A percentile compares a stretch with the other conserved stretches of the same genome.
Conservation (phyloP, 768 basidiomycete species). For the Candolleomyces eurysporus region DNA sequence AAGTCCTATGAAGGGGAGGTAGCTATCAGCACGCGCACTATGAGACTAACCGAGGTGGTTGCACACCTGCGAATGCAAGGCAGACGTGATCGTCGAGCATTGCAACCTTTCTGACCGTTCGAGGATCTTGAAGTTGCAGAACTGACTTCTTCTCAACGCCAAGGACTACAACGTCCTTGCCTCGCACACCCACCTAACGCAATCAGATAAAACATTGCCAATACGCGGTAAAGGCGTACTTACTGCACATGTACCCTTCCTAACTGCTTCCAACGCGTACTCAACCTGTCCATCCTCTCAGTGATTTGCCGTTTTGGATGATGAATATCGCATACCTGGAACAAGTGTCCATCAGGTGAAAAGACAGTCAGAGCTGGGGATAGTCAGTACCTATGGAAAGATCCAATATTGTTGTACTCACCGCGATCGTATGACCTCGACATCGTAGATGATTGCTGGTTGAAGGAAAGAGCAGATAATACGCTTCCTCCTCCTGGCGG, state of each 20-base stretch:
- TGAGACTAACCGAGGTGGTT: not conserved
- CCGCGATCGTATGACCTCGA: constrained; percentile 98
- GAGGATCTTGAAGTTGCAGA: constrained; percentile 94
- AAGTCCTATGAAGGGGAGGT: constrained; percentile 55
- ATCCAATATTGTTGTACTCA: constrained; percentile 27
- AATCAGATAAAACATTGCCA: not conserved
- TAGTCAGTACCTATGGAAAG: not conserved
- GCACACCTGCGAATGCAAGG: constrained; percentile 92
- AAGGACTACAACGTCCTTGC: constrained; percentile 90
- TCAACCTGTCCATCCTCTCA: constrained; percentile 67
- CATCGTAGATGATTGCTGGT: constrained; percentile 43
- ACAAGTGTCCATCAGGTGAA: constrained; percentile 98
- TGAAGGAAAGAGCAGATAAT: constrained; percentile 16
- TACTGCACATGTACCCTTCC: constrained; percentile 97
- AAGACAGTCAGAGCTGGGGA: constrained; percentile 84
- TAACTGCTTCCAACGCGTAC: constrained; percentile 96
- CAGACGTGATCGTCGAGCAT: constrained; percentile 99
- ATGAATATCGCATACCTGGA: constrained; percentile 63
- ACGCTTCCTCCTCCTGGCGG: not conserved
- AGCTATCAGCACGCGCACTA: constrained; percentile 5
- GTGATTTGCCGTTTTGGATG: constrained; percentile 9
- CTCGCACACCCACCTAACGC: constrained; percentile 89
- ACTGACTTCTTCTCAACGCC: constrained; percentile 99
- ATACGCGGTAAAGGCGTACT: constrained; percentile 15
- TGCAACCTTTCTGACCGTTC: constrained; percentile 96